phyloP scores from a whole-genome alignment of 1,139 yeast species.

The Geotrichum candidum region DNA sequence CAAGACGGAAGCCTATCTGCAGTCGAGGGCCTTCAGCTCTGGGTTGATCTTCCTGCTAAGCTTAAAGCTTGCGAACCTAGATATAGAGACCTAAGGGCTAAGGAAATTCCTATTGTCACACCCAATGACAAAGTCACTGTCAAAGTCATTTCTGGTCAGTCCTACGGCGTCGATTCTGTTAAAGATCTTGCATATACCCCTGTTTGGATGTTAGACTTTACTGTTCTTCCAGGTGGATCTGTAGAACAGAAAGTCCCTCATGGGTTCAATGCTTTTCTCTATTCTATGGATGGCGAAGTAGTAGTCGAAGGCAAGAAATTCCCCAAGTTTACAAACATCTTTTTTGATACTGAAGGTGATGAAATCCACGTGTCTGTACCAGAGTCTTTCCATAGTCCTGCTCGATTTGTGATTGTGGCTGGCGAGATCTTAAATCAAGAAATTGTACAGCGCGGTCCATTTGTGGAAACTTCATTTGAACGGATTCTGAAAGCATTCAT shows the following conservation, averaged over 20 bases:
- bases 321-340: conserved; percentile 37
- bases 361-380: conserved; percentile 28
- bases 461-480: conserved; percentile 62
- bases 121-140: conserved; percentile 66
- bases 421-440: conserved; percentile 74
- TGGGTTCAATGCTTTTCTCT: conserved; percentile 61
- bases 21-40: conserved; percentile 73
- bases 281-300: conserved; percentile 59
- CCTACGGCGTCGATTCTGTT: conserved; percentile 68
- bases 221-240: conserved; percentile 60
- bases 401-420: conserved; percentile 64
- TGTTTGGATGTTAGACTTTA: conserved; percentile 64
- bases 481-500: conserved; percentile 60
- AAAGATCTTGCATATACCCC: conserved; percentile 78
- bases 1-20: conserved; percentile 27
- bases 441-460: conserved; percentile 85
- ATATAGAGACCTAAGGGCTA: conserved; percentile 68
- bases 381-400: conserved; percentile 25
- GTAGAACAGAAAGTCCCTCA: conserved; percentile 55
- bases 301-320: conserved; percentile 40
- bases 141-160: conserved; percentile 70
- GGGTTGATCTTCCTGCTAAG: conserved; percentile 82
- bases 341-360: conserved; percentile 31
- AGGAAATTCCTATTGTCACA: conserved; percentile 63
- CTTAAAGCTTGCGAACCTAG: conserved; percentile 68